Percentiles rank a stretch among this genome's conserved stretches.
Conservation (phyloP, 1,139 yeast species). For the Taphrina confusa region DNA sequence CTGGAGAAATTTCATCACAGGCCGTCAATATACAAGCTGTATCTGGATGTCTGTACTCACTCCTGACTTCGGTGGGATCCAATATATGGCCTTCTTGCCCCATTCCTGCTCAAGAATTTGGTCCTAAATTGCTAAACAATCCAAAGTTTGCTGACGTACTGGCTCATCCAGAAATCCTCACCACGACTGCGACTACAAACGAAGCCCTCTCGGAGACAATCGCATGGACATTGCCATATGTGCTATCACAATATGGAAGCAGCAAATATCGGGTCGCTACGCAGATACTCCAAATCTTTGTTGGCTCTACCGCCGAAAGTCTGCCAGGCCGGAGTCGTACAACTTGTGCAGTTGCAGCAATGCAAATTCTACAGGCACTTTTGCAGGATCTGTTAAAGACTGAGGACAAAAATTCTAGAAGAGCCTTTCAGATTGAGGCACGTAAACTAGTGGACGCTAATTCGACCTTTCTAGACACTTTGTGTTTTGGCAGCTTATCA, state of each 20-base stretch:
- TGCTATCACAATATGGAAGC: conserved; percentile 22
- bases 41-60: conserved; percentile 35
- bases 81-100: conserved; percentile 40
- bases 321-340: conserved; percentile 13
- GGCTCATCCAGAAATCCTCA: conserved; percentile 22
- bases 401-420: conserved; percentile 10
- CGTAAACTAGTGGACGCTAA: conserved; percentile 19
- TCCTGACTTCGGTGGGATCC: conserved; percentile 37
- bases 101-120: conserved; percentile 33
- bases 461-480: neutral
- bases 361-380: conserved; percentile 7
- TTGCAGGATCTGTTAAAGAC: neutral
- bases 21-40: conserved; percentile 37
- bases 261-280: conserved; percentile 12
- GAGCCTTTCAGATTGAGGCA: conserved; percentile 15
- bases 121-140: conserved; percentile 13
- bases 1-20: conserved; percentile 39
- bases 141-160: conserved; percentile 18
- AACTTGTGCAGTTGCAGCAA: conserved; percentile 7
- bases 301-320: neutral
- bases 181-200: neutral
- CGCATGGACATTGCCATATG: conserved; percentile 18
- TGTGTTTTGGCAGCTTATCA: conserved; percentile 3
- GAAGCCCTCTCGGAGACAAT: conserved; percentile 3
- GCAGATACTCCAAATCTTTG: conserved; percentile 4